Evolutionary conservation across 176 grass and related monocot species (phyloP).

Genomic region (Carex pumila): DNA sequence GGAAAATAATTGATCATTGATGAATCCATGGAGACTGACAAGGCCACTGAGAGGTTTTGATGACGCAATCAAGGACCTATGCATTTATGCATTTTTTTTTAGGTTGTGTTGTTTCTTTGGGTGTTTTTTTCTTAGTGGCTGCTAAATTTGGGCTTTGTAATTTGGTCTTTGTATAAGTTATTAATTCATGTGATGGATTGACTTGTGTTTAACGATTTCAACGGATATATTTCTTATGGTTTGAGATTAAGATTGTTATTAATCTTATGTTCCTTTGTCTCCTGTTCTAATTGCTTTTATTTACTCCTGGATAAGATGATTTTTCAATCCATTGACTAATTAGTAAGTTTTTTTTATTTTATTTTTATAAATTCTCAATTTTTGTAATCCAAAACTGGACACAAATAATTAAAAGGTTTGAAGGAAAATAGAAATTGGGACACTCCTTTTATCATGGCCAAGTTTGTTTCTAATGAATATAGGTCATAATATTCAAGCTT

Average conservation of each 20-base stretch:
- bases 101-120: slow-evolving; percentile 21
- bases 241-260: slow-evolving; percentile 11
- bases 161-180: slow-evolving; percentile 3
- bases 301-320: background rate
- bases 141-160: slow-evolving; percentile 16
- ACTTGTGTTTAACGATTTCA: slow-evolving; percentile 1
- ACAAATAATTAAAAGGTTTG: background rate
- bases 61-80: background rate
- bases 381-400: background rate
- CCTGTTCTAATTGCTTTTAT: background rate
- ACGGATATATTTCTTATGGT: slow-evolving; percentile 4
- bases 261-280: background rate
- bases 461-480: background rate
- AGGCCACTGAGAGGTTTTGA: slow-evolving; percentile 14
- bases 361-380: background rate
- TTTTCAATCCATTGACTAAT: background rate
- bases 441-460: background rate
- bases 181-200: slow-evolving; percentile 14
- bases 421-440: background rate
- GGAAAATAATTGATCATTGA: slow-evolving; percentile 21
- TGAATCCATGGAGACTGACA: slow-evolving; percentile 2
- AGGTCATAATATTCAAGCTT: background rate
- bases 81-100: background rate
- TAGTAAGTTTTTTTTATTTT: background rate
- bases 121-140: slow-evolving; percentile 2